phyloP scores from a whole-genome alignment of 345 rosid species.

The Arabidopsis thaliana region DNA sequence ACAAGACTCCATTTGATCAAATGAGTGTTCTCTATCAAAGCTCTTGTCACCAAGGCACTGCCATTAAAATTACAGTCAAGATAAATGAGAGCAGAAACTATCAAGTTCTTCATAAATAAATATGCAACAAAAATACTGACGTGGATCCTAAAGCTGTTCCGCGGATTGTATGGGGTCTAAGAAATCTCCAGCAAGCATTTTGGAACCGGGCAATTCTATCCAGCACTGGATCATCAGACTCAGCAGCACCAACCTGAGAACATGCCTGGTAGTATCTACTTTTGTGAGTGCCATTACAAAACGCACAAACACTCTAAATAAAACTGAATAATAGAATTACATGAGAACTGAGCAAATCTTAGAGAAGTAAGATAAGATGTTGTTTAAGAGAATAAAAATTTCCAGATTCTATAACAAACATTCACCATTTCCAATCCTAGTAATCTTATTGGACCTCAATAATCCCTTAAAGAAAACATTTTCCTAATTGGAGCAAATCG shows the following conservation, averaged over 20 bases:
- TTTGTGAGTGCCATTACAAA: slow-evolving; percentile 38
- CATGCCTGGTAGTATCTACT: slow-evolving; percentile 65
- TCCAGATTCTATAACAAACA: neutral
- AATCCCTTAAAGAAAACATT: slow-evolving; percentile 12
- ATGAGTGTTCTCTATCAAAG: slow-evolving; percentile 79
- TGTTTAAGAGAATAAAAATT: slow-evolving; percentile 6
- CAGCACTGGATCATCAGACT: slow-evolving; percentile 75
- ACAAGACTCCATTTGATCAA: slow-evolving; percentile 83
- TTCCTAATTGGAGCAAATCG: neutral
- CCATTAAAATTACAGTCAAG: slow-evolving; percentile 35
- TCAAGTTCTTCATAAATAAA: neutral
- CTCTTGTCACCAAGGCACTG: slow-evolving; percentile 94
- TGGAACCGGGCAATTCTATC: slow-evolving; percentile 65
- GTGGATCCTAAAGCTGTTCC: slow-evolving; percentile 89
- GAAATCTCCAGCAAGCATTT: slow-evolving; percentile 96
- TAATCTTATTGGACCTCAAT: neutral
- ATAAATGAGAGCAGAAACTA: slow-evolving; percentile 10
- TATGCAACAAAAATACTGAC: slow-evolving; percentile 48
- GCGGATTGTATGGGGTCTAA: slow-evolving; percentile 95
- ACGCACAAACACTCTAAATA: neutral
- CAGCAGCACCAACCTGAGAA: slow-evolving; percentile 77
- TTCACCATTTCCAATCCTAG: neutral
- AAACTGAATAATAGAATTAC: neutral
- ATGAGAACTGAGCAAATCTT: neutral
- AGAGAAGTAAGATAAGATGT: slow-evolving; percentile 17